Conservation (phyloP, 257 asterid genomes). For the Nicotiana tabacum region DNA sequence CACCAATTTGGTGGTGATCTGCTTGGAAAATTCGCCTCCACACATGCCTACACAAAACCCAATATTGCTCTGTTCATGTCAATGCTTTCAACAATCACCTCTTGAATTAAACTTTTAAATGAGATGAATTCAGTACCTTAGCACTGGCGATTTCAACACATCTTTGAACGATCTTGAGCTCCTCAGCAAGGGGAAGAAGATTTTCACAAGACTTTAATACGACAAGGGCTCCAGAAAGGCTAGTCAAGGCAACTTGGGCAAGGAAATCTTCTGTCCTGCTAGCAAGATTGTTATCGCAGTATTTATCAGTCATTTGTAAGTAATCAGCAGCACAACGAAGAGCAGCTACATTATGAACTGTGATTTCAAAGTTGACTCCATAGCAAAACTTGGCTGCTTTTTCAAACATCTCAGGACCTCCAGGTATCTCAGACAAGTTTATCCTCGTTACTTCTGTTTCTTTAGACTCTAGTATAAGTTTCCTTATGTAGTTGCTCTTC, state of each 20-base stretch:
- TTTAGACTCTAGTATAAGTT: conserved; percentile 56
- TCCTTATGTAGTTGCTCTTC: conserved; percentile 83
- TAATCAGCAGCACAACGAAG: conserved; percentile 89
- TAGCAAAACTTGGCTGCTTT: conserved; percentile 93
- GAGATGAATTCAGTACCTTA: conserved; percentile 40
- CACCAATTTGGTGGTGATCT: conserved; percentile 98
- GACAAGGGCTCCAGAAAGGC: conserved; percentile 77
- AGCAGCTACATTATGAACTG: conserved; percentile 87
- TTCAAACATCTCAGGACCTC: conserved; percentile 89
- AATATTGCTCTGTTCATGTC: no score
- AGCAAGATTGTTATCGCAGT: conserved; percentile 65
- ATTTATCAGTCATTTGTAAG: conserved; percentile 82
- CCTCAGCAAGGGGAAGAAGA: conserved; percentile 82
- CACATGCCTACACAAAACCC: conserved; percentile 52
- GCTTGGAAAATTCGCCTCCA: conserved; percentile 91
- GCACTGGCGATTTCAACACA: conserved; percentile 80
- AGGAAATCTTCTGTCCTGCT: conserved; percentile 84
- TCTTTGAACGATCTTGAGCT: conserved; percentile 59
- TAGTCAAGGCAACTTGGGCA: conserved; percentile 70
- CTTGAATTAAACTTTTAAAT: no score
- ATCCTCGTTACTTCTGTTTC: conserved; percentile 61
- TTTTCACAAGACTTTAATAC: conserved; percentile 79
- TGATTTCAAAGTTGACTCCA: conserved; percentile 93
- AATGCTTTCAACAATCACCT: no score
- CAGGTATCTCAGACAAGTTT: conserved; percentile 69